These are phyloP conservation scores for Yarrowia sp. DNA, from an alignment of 805 yeast species.

Conservation along the genomic window DNA sequence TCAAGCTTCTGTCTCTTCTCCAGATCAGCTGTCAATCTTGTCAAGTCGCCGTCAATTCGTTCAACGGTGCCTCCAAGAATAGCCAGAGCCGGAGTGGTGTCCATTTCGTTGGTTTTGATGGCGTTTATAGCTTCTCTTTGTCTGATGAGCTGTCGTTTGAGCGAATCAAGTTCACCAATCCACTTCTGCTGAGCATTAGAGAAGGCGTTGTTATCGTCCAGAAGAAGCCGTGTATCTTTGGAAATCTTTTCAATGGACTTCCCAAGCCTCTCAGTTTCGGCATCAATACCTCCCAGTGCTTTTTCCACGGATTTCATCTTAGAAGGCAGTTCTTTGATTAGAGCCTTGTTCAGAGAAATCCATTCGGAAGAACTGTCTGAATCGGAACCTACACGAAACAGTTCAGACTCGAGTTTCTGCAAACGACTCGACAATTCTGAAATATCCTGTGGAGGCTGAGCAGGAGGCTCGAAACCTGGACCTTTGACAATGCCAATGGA, in stretches of 20 bases:
- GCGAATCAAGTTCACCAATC: conserved; percentile 10
- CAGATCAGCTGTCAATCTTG: conserved; percentile 13
- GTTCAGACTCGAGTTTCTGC: conserved; percentile 13
- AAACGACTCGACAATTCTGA: conserved; percentile 5
- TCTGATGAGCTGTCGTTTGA: conserved; percentile 19
- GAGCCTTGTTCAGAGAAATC: conserved; percentile 12
- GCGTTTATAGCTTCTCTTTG: conserved; percentile 23
- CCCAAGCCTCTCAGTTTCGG: background rate
- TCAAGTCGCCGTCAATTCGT: conserved; percentile 24
- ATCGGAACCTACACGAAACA: conserved; percentile 13
- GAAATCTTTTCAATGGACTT: conserved; percentile 1
- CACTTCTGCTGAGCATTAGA: conserved; percentile 12
- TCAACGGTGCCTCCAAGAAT: conserved; percentile 22
- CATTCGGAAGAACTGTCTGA: conserved; percentile 14
- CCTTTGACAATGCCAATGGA: background rate
- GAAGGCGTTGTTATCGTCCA: background rate
- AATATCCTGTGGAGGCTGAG: background rate
- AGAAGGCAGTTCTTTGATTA: background rate
- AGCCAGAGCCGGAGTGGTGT: conserved; percentile 21
- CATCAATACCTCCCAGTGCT: conserved; percentile 15
- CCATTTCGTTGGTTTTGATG: conserved; percentile 25
- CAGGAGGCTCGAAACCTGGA: conserved; percentile 7
- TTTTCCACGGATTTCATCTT: conserved; percentile 11
- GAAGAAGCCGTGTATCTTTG: background rate
- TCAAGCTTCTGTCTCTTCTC: conserved; percentile 11